These are phyloP conservation scores for Xylaria sp. DNA, from an alignment of 2,329 filamentous ascomycete genomes.

Conservation along the genomic window DNA sequence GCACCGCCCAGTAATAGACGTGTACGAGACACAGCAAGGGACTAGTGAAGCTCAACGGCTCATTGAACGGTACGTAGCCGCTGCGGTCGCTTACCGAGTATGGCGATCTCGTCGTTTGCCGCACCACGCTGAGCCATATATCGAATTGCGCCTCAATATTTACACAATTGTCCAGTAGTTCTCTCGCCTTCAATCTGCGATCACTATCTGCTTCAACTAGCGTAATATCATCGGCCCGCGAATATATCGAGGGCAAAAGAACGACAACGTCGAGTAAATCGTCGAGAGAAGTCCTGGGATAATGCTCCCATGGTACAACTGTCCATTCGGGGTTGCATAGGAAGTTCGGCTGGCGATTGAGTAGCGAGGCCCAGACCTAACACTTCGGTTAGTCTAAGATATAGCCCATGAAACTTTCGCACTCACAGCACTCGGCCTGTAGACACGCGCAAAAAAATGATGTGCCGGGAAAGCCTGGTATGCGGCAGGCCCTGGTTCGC, in stretches of 20 bases:
- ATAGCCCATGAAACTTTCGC: background rate
- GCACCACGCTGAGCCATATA: constrained; percentile 55
- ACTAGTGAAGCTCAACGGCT: constrained; percentile 58
- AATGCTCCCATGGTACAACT: constrained; percentile 61
- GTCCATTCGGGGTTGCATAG: constrained; percentile 64
- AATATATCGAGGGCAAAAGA: constrained; percentile 59
- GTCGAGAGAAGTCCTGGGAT: constrained; percentile 63
- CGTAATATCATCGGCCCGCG: constrained; percentile 56
- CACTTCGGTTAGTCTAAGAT: constrained; percentile 29
- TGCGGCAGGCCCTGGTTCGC: constrained; percentile 56
- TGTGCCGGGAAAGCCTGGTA: constrained; percentile 65
- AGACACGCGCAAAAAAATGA: constrained; percentile 67
- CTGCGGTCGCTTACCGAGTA: constrained; percentile 53
- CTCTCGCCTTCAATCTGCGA: constrained; percentile 58
- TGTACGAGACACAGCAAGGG: constrained; percentile 58
- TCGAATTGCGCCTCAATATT: constrained; percentile 60
- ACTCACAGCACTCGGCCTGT: constrained; percentile 63
- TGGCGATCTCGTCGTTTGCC: constrained; percentile 40
- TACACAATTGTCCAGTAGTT: constrained; percentile 60
- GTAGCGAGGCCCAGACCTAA: constrained; percentile 55
- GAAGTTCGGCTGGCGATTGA: constrained; percentile 62
- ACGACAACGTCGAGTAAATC: constrained; percentile 62
- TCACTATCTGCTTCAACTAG: constrained; percentile 53
- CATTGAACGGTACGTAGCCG: constrained; percentile 56
- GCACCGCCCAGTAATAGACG: constrained; percentile 64